Evolutionary conservation across 352 stramenopile species (phyloP).

Genomic region (Elongisporangium senticosum): DNA sequence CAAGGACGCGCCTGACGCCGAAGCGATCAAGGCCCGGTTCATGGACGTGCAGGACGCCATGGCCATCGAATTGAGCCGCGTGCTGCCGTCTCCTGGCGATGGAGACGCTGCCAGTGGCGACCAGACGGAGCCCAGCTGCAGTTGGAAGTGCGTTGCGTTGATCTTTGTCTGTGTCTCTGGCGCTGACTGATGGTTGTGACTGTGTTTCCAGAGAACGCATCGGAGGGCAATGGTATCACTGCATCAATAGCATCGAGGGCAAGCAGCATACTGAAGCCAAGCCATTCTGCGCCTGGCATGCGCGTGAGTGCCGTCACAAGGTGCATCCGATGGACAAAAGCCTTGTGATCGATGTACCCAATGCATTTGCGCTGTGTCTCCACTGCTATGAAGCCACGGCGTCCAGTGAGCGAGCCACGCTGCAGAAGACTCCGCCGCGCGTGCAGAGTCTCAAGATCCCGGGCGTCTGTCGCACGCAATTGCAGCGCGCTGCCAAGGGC

Average conservation of each 20-base stretch:
- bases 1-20: constrained; percentile 15
- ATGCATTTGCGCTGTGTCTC: constrained; percentile 51
- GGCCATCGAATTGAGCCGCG: constrained; percentile 23
- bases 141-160: constrained; percentile 22
- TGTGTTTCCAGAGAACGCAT: constrained; percentile 26
- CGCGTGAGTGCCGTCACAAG: constrained; percentile 26
- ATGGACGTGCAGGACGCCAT: constrained; percentile 28
- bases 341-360: constrained; percentile 48
- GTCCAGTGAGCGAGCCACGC: constrained; percentile 23
- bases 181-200: neutral
- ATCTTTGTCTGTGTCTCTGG: constrained; percentile 1
- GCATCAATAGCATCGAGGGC: constrained; percentile 27
- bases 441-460: constrained; percentile 31
- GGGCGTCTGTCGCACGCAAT: constrained; percentile 25
- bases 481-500: constrained; percentile 19
- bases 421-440: constrained; percentile 42
- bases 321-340: constrained; percentile 48
- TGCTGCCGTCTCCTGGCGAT: neutral
- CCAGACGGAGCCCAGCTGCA: constrained; percentile 13
- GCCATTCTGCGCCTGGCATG: constrained; percentile 50
- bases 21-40: constrained; percentile 26
- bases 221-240: constrained; percentile 41
- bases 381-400: constrained; percentile 51
- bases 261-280: constrained; percentile 10
- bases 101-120: constrained; percentile 6